Evolutionary conservation across 1,139 yeast genomes (phyloP).

Genomic region (Scheffersomyces titani): DNA sequence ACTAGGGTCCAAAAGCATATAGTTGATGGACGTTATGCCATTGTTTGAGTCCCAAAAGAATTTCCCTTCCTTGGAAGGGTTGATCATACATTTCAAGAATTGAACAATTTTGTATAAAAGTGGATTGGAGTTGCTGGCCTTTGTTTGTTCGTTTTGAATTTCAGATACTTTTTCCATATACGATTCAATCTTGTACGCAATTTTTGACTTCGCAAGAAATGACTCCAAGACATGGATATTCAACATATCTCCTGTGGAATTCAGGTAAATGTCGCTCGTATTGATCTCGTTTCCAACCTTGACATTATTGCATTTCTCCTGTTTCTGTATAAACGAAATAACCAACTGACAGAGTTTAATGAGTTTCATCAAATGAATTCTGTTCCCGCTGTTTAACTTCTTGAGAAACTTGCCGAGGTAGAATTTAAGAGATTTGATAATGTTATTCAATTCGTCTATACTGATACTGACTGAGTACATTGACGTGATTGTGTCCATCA

Average conservation of each 20-base stretch:
- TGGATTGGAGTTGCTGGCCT: slow-evolving; percentile 44
- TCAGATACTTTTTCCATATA: slow-evolving; percentile 49
- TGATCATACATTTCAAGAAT: slow-evolving; percentile 65
- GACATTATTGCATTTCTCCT: slow-evolving; percentile 27
- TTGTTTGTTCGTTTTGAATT: slow-evolving; percentile 6
- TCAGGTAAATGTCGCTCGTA: slow-evolving; percentile 52
- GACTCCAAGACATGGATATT: slow-evolving; percentile 69
- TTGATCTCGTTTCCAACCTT: slow-evolving; percentile 57
- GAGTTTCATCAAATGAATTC: slow-evolving; percentile 68
- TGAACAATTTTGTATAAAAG: slow-evolving; percentile 64
- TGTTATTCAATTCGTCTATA: slow-evolving; percentile 44
- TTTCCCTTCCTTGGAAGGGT: slow-evolving; percentile 81
- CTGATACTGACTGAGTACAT: slow-evolving; percentile 67
- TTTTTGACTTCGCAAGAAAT: slow-evolving; percentile 67
- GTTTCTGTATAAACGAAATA: slow-evolving; percentile 40
- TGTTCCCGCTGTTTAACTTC: slow-evolving; percentile 71
- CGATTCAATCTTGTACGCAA: slow-evolving; percentile 82
- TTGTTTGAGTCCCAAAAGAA: slow-evolving; percentile 59
- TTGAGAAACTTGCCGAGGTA: slow-evolving; percentile 64
- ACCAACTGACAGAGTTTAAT: slow-evolving; percentile 57
- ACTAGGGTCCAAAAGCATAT: slow-evolving; percentile 82
- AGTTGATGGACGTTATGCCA: slow-evolving; percentile 47
- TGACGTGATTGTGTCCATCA: slow-evolving; percentile 73
- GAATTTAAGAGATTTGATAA: slow-evolving; percentile 47
- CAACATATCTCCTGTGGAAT: slow-evolving; percentile 66